Evolutionary conservation across 2,329 filamentous ascomycete genomes (phyloP).

Genomic region (Gliomastix tumulicola): DNA sequence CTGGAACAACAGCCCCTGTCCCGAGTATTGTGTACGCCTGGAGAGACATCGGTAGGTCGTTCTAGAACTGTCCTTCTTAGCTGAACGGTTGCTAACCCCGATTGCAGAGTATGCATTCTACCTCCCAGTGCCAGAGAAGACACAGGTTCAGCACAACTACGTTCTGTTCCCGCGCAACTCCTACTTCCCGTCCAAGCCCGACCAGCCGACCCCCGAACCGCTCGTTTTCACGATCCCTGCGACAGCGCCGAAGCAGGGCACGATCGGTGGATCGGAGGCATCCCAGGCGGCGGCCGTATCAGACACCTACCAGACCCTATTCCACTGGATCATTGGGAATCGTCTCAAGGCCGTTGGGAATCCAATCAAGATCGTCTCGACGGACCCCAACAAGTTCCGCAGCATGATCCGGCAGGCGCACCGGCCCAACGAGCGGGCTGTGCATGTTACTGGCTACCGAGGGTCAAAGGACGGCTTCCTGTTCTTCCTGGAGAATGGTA

Average conservation of each 20-base stretch:
- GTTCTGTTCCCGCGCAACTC: constrained; percentile 52
- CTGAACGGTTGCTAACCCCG: not conserved
- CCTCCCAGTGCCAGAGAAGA: constrained; percentile 58
- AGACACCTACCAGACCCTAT: constrained; percentile 50
- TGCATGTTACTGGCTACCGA: constrained; percentile 59
- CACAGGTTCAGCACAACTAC: constrained; percentile 60
- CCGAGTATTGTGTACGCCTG: constrained; percentile 51
- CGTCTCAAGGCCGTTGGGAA: constrained; percentile 43
- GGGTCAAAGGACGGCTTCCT: constrained; percentile 63
- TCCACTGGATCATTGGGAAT: constrained; percentile 53
- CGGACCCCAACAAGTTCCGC: constrained; percentile 50
- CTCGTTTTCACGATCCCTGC: constrained; percentile 58
- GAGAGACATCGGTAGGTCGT: constrained; percentile 50
- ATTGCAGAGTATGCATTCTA: constrained; percentile 53
- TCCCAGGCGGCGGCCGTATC: constrained; percentile 44
- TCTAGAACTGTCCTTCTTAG: not conserved
- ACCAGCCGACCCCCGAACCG: constrained; percentile 39
- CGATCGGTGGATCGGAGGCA: constrained; percentile 43
- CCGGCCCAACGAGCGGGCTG: constrained; percentile 53
- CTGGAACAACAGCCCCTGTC: constrained; percentile 43
- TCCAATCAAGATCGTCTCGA: constrained; percentile 37
- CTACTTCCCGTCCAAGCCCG: constrained; percentile 42
- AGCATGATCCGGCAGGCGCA: constrained; percentile 50
- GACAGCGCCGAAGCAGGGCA: constrained; percentile 52
- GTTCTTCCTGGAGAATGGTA: constrained; percentile 60